These are phyloP conservation scores for Tardiomyces depauwii DNA, from an alignment of 1,139 yeast species.

Conservation along the genomic window DNA sequence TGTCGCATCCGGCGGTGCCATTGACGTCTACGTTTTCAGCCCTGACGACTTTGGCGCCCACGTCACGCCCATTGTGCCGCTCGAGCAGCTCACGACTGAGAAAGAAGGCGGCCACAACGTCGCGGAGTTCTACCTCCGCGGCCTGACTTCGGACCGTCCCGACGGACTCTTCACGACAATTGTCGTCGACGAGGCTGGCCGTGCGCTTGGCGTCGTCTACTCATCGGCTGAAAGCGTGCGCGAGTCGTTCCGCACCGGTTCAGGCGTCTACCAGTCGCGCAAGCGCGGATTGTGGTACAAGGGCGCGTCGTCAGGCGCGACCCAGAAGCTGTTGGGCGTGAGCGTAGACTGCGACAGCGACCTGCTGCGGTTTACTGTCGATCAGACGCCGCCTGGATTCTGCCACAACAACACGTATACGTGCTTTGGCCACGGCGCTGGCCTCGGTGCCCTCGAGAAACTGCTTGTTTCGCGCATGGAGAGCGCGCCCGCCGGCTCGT, in stretches of 20 bases:
- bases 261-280: conserved; percentile 93
- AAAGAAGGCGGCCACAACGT: conserved; percentile 32
- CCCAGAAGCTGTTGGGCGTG: conserved; percentile 58
- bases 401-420: conserved; percentile 77
- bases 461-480: conserved; percentile 39
- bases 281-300: conserved; percentile 88
- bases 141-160: conserved; percentile 66
- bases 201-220: conserved; percentile 81
- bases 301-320: conserved; percentile 92
- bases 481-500: conserved; percentile 82
- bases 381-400: conserved; percentile 76
- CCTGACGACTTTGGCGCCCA: conserved; percentile 28
- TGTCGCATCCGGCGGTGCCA: conserved; percentile 31
- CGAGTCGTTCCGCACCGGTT: conserved; percentile 68
- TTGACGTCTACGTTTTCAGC: conserved; percentile 30
- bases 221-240: conserved; percentile 73
- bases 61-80: conserved; percentile 38
- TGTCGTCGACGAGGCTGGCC: conserved; percentile 56
- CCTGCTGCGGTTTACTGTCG: conserved; percentile 75
- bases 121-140: conserved; percentile 41
- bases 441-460: conserved; percentile 50
- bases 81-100: conserved; percentile 34
- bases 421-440: conserved; percentile 60
- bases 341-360: conserved; percentile 89
- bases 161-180: conserved; percentile 83